phyloP scores from a whole-genome alignment of 2,329 filamentous ascomycete genomes.

The Dryadomyces sulphureus region DNA sequence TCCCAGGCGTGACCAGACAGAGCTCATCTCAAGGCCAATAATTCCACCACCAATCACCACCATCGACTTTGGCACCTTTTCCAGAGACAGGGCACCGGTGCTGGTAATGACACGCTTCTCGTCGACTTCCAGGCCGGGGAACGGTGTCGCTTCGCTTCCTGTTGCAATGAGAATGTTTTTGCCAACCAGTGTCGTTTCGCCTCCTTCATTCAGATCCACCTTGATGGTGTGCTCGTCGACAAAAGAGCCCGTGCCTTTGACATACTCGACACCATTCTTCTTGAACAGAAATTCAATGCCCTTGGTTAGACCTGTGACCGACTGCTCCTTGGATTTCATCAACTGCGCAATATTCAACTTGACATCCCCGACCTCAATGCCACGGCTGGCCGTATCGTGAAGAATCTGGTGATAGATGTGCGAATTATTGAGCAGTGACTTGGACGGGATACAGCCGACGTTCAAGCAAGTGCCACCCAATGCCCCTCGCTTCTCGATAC shows the following conservation, averaged over 20 bases:
- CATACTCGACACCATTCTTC: constrained; percentile 97
- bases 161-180: constrained; percentile 99
- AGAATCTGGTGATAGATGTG: constrained; percentile 94
- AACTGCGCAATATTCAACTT: constrained; percentile 89
- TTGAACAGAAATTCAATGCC: constrained; percentile 97
- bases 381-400: constrained; percentile 92
- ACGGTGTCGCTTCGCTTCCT: constrained; percentile 87
- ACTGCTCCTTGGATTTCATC: constrained; percentile 97
- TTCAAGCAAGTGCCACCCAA: constrained; percentile 97
- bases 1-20: constrained; percentile 91
- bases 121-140: constrained; percentile 89
- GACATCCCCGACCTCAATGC: constrained; percentile 94
- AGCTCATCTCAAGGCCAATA: constrained; percentile 96
- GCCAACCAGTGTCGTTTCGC: constrained; percentile 70
- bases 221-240: constrained; percentile 81
- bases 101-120: constrained; percentile 96
- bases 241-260: constrained; percentile 85
- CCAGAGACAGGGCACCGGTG: constrained; percentile 80
- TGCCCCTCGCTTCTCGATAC: constrained; percentile 93
- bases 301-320: constrained; percentile 80
- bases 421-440: constrained; percentile 98
- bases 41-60: constrained; percentile 96
- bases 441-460: constrained; percentile 97
- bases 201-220: constrained; percentile 79
- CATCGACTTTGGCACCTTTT: constrained; percentile 91